A percentile compares a stretch with the other conserved stretches of the same genome.
Conservation (phyloP, 2,329 filamentous ascomycete genomes). For the Alternaria hordeiaustralica region DNA sequence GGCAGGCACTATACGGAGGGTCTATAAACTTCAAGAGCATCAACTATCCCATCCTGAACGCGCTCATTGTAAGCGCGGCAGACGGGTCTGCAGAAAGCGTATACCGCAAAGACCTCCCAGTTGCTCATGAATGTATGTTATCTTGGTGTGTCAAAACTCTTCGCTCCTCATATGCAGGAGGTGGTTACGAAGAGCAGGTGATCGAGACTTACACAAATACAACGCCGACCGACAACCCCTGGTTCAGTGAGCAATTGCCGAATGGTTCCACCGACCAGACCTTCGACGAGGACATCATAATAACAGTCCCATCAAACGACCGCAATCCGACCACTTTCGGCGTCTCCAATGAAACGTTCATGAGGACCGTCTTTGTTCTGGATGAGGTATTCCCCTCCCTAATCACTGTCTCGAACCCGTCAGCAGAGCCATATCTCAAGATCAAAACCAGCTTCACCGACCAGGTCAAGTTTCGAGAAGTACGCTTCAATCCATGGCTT, state of each 20-base stretch:
- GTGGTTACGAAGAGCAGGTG: slow-evolving; percentile 22
- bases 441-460: not conserved
- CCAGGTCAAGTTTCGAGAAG: not conserved
- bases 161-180: slow-evolving; percentile 20
- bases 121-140: slow-evolving; percentile 31
- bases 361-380: not conserved
- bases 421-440: not conserved
- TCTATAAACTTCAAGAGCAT: slow-evolving; percentile 28
- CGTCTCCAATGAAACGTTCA: slow-evolving; percentile 4
- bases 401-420: not conserved
- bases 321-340: slow-evolving; percentile 2
- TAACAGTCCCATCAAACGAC: too few species aligned
- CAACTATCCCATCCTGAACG: slow-evolving; percentile 16
- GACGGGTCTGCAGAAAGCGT: slow-evolving; percentile 16
- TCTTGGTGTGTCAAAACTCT: slow-evolving; percentile 35
- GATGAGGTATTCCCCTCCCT: slow-evolving; percentile 18
- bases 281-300: too few species aligned
- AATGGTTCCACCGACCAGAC: too few species aligned
- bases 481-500: slow-evolving; percentile 23
- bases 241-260: too few species aligned
- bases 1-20: slow-evolving; percentile 16
- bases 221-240: too few species aligned
- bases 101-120: slow-evolving; percentile 9
- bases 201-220: slow-evolving; percentile 3
- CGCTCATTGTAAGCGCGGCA: slow-evolving; percentile 14